Evolutionary conservation across 305 asterid species (phyloP).

Genomic region (Fraxinus albicans): DNA sequence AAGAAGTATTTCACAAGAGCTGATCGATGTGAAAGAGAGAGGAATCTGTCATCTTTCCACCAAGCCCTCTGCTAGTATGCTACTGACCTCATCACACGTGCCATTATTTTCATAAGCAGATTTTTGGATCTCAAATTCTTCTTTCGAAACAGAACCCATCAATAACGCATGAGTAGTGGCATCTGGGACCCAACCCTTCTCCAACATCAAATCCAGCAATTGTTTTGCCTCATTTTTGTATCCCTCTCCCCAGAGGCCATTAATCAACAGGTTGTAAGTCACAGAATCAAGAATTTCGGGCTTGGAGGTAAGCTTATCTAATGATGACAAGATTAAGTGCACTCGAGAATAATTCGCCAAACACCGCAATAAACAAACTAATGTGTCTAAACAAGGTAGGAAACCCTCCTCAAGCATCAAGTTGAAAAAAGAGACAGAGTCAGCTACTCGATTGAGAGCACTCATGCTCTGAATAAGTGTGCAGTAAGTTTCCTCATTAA

Average conservation of each 20-base stretch:
- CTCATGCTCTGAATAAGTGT: conserved; percentile 44
- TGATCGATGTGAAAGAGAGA: background rate
- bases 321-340: conserved; percentile 45
- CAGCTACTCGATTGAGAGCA: conserved; percentile 25
- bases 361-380: conserved; percentile 43
- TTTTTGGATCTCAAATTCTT: conserved; percentile 18
- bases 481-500: conserved; percentile 52
- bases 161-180: conserved; percentile 58
- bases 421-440: conserved; percentile 39
- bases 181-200: conserved; percentile 80
- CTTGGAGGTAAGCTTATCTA: conserved; percentile 35
- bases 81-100: conserved; percentile 49
- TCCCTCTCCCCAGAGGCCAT: conserved; percentile 72
- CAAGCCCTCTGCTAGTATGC: conserved; percentile 72
- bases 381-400: conserved; percentile 48
- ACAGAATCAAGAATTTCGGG: conserved; percentile 47
- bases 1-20: conserved; percentile 2
- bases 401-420: conserved; percentile 54
- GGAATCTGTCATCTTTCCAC: conserved; percentile 27
- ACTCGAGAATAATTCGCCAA: conserved; percentile 43
- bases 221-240: conserved; percentile 46
- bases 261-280: conserved; percentile 47
- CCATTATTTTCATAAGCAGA: conserved; percentile 16
- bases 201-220: conserved; percentile 70
- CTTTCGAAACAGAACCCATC: conserved; percentile 44